Evolutionary conservation across 2,329 filamentous ascomycete species (phyloP).

Genomic region (Cordyceps javanica): DNA sequence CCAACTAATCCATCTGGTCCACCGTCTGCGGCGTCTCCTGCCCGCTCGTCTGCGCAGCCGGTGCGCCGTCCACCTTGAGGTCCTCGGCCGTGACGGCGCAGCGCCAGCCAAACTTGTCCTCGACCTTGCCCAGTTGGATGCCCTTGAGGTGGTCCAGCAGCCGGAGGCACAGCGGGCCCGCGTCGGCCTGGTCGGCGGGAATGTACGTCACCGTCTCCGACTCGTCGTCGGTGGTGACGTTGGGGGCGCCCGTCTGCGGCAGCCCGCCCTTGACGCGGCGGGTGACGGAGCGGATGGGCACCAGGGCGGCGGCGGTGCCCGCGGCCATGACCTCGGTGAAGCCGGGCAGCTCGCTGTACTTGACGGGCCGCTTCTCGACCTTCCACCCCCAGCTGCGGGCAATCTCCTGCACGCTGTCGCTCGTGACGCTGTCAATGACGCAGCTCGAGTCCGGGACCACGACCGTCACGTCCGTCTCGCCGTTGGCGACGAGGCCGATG

Average conservation of each 20-base stretch:
- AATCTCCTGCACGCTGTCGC: constrained; percentile 70
- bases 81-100: constrained; percentile 40
- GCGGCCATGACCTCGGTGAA: constrained; percentile 79
- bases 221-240: constrained; percentile 34
- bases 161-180: constrained; percentile 66
- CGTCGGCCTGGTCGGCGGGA: constrained; percentile 52
- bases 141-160: constrained; percentile 73
- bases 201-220: constrained; percentile 52
- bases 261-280: constrained; percentile 40
- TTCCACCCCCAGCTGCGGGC: constrained; percentile 75
- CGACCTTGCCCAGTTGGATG: constrained; percentile 74
- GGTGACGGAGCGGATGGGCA: constrained; percentile 88
- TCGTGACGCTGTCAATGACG: constrained; percentile 83
- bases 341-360: constrained; percentile 49
- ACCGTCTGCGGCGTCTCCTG: constrained; percentile 22
- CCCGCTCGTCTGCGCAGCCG: constrained; percentile 16
- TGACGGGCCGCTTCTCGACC: constrained; percentile 69
- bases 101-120: constrained; percentile 74
- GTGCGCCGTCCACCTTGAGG: constrained; percentile 29
- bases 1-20: constrained; percentile 26
- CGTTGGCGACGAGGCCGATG: constrained; percentile 62
- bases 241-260: constrained; percentile 20
- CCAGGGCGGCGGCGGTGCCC: constrained; percentile 83
- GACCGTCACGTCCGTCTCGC: constrained; percentile 57
- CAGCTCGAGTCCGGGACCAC: constrained; percentile 83